Evolutionary conservation across 129 eudicot genomes (phyloP), one percentile per base, ranked within the genome.

Genomic region (Solidago caesia): DNA sequence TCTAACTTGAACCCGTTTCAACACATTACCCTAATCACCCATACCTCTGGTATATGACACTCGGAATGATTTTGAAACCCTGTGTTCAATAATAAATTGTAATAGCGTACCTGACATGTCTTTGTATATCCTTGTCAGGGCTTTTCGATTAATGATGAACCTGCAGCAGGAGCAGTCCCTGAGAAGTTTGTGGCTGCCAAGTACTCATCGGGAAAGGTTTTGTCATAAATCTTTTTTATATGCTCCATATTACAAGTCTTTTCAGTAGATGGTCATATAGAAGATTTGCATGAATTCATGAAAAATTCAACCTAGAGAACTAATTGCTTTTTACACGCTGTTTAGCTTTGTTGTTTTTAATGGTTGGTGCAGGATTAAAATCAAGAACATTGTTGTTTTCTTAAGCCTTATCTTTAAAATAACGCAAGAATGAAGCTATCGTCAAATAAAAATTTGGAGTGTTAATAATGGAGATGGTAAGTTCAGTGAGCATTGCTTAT

Each of bases 121-220:
- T 21, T 53, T 64, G 27, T 25, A 41, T 75, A 47, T 79, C 12
- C 44, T 73, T 68, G 29, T 25, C 91, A 94, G 99, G 99, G 97
- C 14, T 83, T 91, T 85, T 87, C 99, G 53, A 73, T 93, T 43
- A 87, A 87, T 59, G 91, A 84, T 74, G 77, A 75, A 76, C 77
- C 91, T 46, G 59, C 89, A n/a, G 62, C 77, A 68, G 85, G 75
- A 44, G 84, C 78, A 26, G 84, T 79, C 27, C 91, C 88, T 4
- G 96, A 93, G 85, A 90, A 90, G 82, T 94, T 94, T 81, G 96
- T 78, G 60, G 99, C 99, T 9, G 93, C 96, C 81, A 88, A 94
- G 67, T 94, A 88, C 86, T 91, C 96, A 12, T 79, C 97, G 1
- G 97, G 96, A 87, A 88, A 91, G 97, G 99, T 91, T 15, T 68